Evolutionary conservation across 257 asterid genomes (phyloP), one percentile per base, ranked within the genome.

Genomic region (Gentiana macrophylla): DNA sequence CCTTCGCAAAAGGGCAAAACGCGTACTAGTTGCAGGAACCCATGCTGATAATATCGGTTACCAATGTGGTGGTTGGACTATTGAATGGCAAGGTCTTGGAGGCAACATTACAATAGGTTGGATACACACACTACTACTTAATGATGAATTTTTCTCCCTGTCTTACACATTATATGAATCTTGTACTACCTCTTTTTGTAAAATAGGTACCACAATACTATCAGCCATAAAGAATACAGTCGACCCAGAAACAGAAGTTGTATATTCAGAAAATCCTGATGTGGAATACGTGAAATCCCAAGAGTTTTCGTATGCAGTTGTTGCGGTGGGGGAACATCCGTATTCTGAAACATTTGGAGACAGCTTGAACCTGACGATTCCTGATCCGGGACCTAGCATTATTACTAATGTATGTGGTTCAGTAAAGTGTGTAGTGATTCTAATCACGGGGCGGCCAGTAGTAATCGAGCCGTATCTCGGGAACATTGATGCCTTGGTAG

Each of bases 41-140:
- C 79, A 73, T 49, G 79, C 79, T 32, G 59, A 73, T 36, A 69
- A 73, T 35, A 64, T 69, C 10, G 79, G 79, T 12, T 41, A 64
- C 44, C 79, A 73, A 24, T 73, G 79, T 5, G 79, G 78, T 5
- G 79, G 79, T 12, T 73, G 79, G 79, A 73, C 79, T n/a, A 65
- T 69, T 32, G 67, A 57, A 38, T 73, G 79, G 79, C 79, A 73
- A 10, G 79, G 79, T 8, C 55, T 51, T 1, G 41, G 62, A 12
- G 74, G 71, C 59, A 72, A 72, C 51, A 56, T 56, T 9, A 68
- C 73, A 36, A 24, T 56, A 56, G 73, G 72, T 66, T 12, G 24
- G 24, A 24, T 24, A 24, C 24, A 24, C 24, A 24, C 24, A 24
- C 5, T 35, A 41, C 8, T 53, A 10, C 0, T 1, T 2, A 35